Evolutionary conservation across 2,329 filamentous ascomycete genomes (phyloP), one percentile per base, ranked within the genome.

Genomic region (Neonectria magnoliae): DNA sequence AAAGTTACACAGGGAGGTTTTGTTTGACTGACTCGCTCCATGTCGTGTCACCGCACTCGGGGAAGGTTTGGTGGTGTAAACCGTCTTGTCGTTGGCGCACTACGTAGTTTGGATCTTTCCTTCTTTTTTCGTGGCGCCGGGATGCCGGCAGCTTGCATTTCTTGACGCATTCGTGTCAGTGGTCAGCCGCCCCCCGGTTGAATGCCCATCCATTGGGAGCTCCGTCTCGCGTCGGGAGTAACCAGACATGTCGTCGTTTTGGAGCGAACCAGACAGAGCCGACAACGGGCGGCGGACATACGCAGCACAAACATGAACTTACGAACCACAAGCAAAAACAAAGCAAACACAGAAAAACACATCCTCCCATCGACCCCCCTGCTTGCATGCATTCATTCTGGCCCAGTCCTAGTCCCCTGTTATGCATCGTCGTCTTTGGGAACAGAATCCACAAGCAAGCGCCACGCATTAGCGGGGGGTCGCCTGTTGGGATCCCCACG

Each of bases 401-500:
- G 25, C 22, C 14, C 22, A 27, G 25, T 25, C 25, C 25, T 27
- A 50, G 16, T 31, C 56, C 52, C 64, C 61, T 68, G 64, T 65
- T 57, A 65, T 67, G 65, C 67, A 65, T 58, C 60, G 20, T 25
- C n/a, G n/a, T 48, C 57, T 55, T 62, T 45, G 59, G 54, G 58
- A 61, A 54, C 4, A 25, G 22, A 25, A 48, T 59, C 64, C 67
- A 66, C 55, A 57, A 59, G 62, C 55, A 55, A 59, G 61, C 64
- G 69, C 67, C 70, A 73, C 67, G 71, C 71, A 73, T 73, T 69
- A 69, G 69, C 57, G 58, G 52, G 27, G 44, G 48, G 57, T 62
- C 52, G 60, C 55, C 62, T 67, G 57, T 62, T 70, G 64, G 65
- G 68, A 73, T 69, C 70, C 29, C 70, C 65, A 52, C 67, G 61